These are phyloP conservation scores for Vigna nakashimae DNA, from an alignment of 306 rosid genomes.

Conservation along the genomic window DNA sequence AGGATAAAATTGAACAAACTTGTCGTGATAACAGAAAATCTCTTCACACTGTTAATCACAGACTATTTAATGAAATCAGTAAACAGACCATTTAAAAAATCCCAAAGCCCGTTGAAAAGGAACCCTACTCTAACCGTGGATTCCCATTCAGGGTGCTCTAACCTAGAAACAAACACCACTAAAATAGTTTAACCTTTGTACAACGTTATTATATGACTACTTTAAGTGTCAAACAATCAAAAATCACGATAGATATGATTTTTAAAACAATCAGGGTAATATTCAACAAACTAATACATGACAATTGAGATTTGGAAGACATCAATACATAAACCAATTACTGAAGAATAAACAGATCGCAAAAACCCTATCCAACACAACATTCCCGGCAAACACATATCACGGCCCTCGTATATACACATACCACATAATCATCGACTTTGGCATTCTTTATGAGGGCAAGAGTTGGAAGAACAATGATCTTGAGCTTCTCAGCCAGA, in stretches of 20 bases:
- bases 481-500: conserved; percentile 90
- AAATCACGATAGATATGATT: no score
- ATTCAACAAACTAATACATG: not conserved
- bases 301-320: not conserved
- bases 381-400: not conserved
- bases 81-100: no score
- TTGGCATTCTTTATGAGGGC: conserved; percentile 94
- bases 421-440: conserved; percentile 98
- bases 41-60: no score
- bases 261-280: no score
- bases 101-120: no score
- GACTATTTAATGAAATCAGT: no score
- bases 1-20: not conserved
- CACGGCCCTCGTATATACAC: conserved; percentile 4
- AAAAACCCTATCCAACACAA: conserved; percentile 1
- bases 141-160: no score
- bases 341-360: not conserved
- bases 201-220: no score
- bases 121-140: no score
- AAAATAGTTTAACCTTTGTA: no score
- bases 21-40: not conserved
- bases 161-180: no score
- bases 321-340: not conserved
- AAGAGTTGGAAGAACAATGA: conserved; percentile 88
- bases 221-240: no score